Conservation (phyloP, 2,329 filamentous ascomycete species). For the Sarocladium oryzae region DNA sequence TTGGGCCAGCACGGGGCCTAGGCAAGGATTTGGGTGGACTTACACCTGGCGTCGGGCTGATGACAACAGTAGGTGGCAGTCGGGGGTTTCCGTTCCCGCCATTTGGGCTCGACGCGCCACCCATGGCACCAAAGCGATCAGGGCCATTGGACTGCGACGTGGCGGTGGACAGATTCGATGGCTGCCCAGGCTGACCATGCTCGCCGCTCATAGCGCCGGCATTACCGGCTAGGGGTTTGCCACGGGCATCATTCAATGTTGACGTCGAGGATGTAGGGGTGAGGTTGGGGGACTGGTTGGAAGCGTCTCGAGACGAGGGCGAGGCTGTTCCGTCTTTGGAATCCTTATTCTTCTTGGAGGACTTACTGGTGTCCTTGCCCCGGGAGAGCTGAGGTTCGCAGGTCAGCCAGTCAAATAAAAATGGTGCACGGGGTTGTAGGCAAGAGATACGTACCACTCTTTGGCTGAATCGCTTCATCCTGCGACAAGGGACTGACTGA, state of each 20-base stretch:
- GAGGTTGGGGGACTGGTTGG: constrained; percentile 54
- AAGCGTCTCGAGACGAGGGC: constrained; percentile 53
- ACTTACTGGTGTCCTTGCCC: constrained; percentile 81
- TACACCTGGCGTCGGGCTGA: constrained; percentile 90
- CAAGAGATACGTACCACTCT: constrained; percentile 72
- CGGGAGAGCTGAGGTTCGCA: constrained; percentile 68
- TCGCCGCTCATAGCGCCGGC: constrained; percentile 39
- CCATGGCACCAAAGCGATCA: constrained; percentile 36
- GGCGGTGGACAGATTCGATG: constrained; percentile 30
- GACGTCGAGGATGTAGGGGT: constrained; percentile 89
- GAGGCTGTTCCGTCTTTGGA: constrained; percentile 73
- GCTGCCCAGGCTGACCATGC: constrained; percentile 33
- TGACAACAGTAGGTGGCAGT: constrained; percentile 81
- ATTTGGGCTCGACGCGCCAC: constrained; percentile 29
- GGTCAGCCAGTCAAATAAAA: background rate
- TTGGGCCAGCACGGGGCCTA: constrained; percentile 4
- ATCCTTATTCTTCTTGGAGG: constrained; percentile 69
- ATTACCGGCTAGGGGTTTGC: constrained; percentile 66
- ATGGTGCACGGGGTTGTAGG: background rate
- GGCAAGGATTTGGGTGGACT: constrained; percentile 26
- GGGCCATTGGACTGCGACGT: constrained; percentile 28
- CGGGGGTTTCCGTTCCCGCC: constrained; percentile 26
- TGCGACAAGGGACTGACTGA: constrained; percentile 28
- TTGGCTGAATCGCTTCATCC: constrained; percentile 96
- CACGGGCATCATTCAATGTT: constrained; percentile 76